Percentiles rank a stretch among this genome's conserved stretches.
Evolutionary conservation across 352 stramenopile species (phyloP).

Genomic region (Phytophthora parvispora): DNA sequence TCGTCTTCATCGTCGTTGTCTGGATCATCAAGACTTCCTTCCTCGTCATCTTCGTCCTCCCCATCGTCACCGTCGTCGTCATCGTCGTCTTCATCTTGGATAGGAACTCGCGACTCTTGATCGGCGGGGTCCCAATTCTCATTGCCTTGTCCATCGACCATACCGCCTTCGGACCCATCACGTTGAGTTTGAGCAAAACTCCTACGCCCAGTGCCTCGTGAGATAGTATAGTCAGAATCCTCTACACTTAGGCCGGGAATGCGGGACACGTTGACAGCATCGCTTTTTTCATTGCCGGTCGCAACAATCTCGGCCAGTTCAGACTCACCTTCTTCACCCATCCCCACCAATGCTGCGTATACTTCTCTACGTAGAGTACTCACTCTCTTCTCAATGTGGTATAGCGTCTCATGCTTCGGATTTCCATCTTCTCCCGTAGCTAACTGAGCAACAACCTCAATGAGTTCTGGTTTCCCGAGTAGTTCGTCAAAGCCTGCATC

Average conservation of each 20-base stretch:
- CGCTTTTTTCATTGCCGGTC: no score
- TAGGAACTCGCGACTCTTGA: no score
- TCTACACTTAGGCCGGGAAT: background rate
- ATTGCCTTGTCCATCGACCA: background rate
- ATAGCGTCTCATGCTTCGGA: constrained; percentile 38
- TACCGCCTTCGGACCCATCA: background rate
- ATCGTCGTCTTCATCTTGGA: constrained; percentile 18
- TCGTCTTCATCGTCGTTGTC: constrained; percentile 6
- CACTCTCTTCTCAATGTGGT: constrained; percentile 49
- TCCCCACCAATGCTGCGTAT: constrained; percentile 47
- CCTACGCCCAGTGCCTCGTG: background rate
- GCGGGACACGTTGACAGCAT: no score
- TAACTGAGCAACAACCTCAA: constrained; percentile 18
- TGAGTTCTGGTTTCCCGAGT: constrained; percentile 13
- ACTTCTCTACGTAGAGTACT: constrained; percentile 56
- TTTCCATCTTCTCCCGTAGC: constrained; percentile 29
- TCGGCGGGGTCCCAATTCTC: constrained; percentile 25
- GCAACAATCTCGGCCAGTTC: constrained; percentile 29
- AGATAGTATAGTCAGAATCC: background rate
- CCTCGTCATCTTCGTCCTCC: constrained; percentile 6
- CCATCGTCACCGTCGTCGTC: constrained; percentile 15
- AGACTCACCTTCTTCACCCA: constrained; percentile 37
- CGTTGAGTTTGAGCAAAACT: constrained; percentile 5
- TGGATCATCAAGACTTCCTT: constrained; percentile 10
- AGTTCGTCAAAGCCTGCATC: constrained; percentile 20